Conservation (phyloP, 768 basidiomycete species). For the Leccinum subtestaceum region DNA sequence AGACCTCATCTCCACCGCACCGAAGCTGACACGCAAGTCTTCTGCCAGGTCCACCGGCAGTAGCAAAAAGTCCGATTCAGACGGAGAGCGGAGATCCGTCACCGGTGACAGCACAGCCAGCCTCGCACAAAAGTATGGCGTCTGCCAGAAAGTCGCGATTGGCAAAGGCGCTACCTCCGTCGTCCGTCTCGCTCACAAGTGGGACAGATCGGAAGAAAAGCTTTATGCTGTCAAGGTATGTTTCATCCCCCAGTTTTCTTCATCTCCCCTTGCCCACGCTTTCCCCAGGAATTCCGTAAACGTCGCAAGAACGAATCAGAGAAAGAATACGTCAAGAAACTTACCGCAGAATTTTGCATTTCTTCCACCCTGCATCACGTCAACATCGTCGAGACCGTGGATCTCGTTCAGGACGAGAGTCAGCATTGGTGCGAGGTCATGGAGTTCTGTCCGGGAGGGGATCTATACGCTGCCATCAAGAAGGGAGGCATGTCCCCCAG, state of each 20-base stretch:
- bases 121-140: constrained; percentile 88
- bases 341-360: constrained; percentile 98
- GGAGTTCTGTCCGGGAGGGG: constrained; percentile 99
- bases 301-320: constrained; percentile 97
- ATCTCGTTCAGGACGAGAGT: constrained; percentile 96
- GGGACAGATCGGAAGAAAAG: constrained; percentile 96
- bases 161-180: constrained; percentile 99
- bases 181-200: constrained; percentile 95
- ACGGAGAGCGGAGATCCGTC: constrained; percentile 43
- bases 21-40: constrained; percentile 70
- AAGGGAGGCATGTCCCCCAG: constrained; percentile 88
- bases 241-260: background rate
- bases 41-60: constrained; percentile 69
- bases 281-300: constrained; percentile 88
- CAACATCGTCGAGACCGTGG: constrained; percentile 98
- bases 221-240: constrained; percentile 93
- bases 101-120: constrained; percentile 54
- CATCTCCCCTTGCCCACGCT: background rate
- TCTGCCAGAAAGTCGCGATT: constrained; percentile 95
- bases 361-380: constrained; percentile 91
- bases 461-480: constrained; percentile 98
- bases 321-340: constrained; percentile 99
- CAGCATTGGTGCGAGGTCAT: constrained; percentile 99
- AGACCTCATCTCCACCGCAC: constrained; percentile 67
- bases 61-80: constrained; percentile 68